Evolutionary conservation across 768 basidiomycete species (phyloP).

Genomic region (Sutorius australiensis): DNA sequence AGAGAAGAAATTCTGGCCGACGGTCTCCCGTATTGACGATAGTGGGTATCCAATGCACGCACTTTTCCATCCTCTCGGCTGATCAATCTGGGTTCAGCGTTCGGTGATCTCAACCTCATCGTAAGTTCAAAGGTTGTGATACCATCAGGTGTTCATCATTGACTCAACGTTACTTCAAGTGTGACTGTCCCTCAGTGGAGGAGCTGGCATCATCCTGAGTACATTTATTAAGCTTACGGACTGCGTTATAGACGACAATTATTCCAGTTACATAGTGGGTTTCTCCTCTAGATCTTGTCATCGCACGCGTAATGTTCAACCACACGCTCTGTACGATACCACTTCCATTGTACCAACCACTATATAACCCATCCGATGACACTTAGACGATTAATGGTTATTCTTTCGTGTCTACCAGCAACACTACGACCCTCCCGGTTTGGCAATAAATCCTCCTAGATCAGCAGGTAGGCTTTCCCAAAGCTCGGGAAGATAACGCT

Average conservation of each 20-base stretch:
- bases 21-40: conserved; percentile 89
- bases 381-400: conserved; percentile 12
- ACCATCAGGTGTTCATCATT: conserved; percentile 6
- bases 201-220: conserved; percentile 50
- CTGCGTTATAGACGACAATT: conserved; percentile 19
- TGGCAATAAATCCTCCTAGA: conserved; percentile 19
- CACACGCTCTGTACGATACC: conserved; percentile 44
- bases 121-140: conserved; percentile 43
- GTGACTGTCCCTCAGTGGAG: conserved; percentile 84
- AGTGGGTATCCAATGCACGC: conserved; percentile 46
- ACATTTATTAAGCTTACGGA: conserved; percentile 18
- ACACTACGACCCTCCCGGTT: conserved; percentile 10
- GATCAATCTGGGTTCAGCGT: conserved; percentile 49
- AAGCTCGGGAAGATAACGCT: conserved; percentile 37
- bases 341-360: conserved; percentile 23
- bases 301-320: conserved; percentile 57
- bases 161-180: conserved; percentile 41
- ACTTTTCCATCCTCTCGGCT: not conserved
- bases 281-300: conserved; percentile 47
- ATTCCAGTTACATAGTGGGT: conserved; percentile 31
- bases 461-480: conserved; percentile 29
- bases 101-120: conserved; percentile 88
- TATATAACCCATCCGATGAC: conserved; percentile 13
- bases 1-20: conserved; percentile 96
- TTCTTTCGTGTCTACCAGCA: not conserved